Evolutionary conservation across 2,329 filamentous ascomycete species (phyloP), one percentile per base, ranked within the genome.

Genomic region (Aspergillus sp.): DNA sequence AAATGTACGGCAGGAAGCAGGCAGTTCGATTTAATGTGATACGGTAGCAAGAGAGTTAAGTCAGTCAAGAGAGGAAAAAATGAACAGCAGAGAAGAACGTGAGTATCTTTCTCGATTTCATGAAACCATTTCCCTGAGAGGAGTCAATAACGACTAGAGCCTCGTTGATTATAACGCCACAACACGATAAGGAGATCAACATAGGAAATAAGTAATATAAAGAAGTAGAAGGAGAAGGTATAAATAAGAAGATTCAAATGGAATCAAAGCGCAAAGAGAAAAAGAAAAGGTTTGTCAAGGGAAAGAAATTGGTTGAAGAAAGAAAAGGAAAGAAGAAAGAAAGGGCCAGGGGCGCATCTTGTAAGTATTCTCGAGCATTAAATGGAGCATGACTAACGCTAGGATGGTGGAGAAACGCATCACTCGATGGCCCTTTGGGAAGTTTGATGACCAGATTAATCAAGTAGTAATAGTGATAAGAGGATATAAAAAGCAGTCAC

Each of bases 391-490:
- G 57, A 57, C 55, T 63, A 63, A 64, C 56, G 61, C 61, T 60
- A 60, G 55, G 58, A 13, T 36, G 54, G 38, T 56, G 55, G 41
- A 45, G 41, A 53, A 55, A 49, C 60, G 60, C 52, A 54, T 58
- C 43, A 62, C 52, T 21, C 47, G 19, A 30, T 55, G 38, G 53
- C 48, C 61, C 62, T 38, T 60, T 48, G 43, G 36, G 19, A 55
- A 54, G 49, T 64, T 55, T 13, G 38, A 55, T 59, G 39, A 55
- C 39, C 41, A 28, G 23, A 66, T 66, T 63, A 67, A 63, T 48
- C 62, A 62, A 62, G 41, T 70, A 72, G 59, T 72, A 72, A 59
- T 71, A 71, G 69, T 70, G 61, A 70, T 50, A 28, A 67, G 59
- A 63, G 60, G 65, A 67, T 50, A 47, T 58, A 56, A 45, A 63